Evolutionary conservation across 108 stramenopile genomes (phyloP), one percentile per base, ranked within the genome.

Genomic region (Cyclotella choctawhatcheeana): DNA sequence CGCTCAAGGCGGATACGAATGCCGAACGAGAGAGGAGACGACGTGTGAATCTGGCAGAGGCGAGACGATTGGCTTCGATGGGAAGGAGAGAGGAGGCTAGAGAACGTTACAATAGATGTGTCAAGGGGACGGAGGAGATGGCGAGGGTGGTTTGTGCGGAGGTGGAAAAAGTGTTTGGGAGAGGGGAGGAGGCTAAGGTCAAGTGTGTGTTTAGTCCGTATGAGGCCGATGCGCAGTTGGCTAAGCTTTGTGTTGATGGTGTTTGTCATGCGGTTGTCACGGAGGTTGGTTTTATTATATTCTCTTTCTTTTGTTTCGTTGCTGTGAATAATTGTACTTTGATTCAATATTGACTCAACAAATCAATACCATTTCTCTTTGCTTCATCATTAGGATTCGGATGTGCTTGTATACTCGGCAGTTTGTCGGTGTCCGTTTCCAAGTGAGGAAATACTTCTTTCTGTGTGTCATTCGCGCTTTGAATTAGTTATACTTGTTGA

Each of bases 201-300:
- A 61, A 83, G 44, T 85, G 86, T 53, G 70, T 97, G 3, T 93
- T 88, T 67, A 89, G 93, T 14, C 99, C 99, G 0, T 98, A 97
- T 82, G 99, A 99, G 73, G 97, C 99, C 3, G 99, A 99, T 82
- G 89, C 97, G 13, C 97, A 98, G 79, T 77, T 99, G 74, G 95
- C 89, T 1, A 94, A 88, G 53, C 70, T 99, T 45, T 88, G 89
- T 44, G 69, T 84, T 4, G 84, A 88, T 50, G 91, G 93, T 26
- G 17, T 75, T 16, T 90, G 90, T 18, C 82, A 98, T 75, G 93
- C 88, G 8, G 90, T 98, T 13, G 85, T 99, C 27, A 97, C 95
- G 27, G 98, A 99, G 82, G 65, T 67, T 1, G 21, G 65, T 67
- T 53, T 51, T 7, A 17, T 44, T 60, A 4, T 29, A 58, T 2